phyloP scores from a whole-genome alignment of 139 green algal genomes.

The Chlamydomonas sp. region DNA sequence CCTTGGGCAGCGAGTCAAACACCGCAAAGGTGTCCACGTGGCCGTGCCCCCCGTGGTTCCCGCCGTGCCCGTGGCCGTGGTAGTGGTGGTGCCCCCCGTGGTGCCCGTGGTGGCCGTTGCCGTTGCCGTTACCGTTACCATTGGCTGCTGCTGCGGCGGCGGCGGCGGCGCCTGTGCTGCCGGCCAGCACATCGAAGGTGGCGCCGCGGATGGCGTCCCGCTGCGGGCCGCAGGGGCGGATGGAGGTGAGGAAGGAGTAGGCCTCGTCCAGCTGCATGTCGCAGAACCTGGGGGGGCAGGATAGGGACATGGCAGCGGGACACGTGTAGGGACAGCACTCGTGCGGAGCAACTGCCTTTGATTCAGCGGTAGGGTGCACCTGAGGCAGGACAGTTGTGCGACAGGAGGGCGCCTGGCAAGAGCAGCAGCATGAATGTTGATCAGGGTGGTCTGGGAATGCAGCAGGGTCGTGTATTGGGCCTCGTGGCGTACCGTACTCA shows the following conservation, averaged over 20 bases:
- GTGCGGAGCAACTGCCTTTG: background rate
- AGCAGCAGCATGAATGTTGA: background rate
- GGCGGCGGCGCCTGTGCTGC: background rate
- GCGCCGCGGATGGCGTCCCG: constrained; percentile 80
- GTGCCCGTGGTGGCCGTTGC: no score
- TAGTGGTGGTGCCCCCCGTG: background rate
- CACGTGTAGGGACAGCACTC: background rate
- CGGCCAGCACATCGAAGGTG: constrained; percentile 71
- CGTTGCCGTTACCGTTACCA: background rate
- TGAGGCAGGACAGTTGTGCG: background rate
- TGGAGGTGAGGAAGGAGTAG: constrained; percentile 76
- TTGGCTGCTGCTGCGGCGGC: background rate
- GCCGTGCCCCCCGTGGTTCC: background rate
- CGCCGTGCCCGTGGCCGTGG: background rate
- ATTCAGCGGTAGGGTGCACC: no score
- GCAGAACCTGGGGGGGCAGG: background rate
- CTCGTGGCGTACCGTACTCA: background rate
- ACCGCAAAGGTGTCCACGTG: background rate
- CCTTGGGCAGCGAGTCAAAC: constrained; percentile 16
- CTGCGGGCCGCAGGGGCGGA: constrained; percentile 87
- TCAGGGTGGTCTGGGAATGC: no score
- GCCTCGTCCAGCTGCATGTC: constrained; percentile 73
- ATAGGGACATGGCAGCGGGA: background rate
- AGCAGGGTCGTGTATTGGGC: background rate
- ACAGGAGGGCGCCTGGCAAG: background rate